Evolutionary conservation across 2,329 filamentous ascomycete species (phyloP), one percentile per base, ranked within the genome.

Genomic region (Fusarium odoratissimum): DNA sequence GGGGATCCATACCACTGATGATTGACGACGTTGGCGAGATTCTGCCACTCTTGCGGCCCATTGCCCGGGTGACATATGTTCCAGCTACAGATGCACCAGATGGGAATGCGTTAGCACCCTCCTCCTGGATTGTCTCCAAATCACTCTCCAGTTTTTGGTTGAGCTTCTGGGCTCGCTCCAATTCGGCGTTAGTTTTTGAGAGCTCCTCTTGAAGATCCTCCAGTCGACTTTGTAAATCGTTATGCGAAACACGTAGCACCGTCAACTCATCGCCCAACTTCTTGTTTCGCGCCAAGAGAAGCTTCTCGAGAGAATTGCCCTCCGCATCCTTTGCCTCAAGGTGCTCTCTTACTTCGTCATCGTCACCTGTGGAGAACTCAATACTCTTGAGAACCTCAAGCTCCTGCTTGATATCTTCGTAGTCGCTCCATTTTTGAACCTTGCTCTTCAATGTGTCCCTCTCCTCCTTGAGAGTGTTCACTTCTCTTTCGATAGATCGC

Each of bases 371-470:
- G 4, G 95, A 93, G 77, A 99, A 97, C 80, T 99, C 96, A 76
- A 99, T 98, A 75, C 95, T 97, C 89, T 97, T 97, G 68, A 99
- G 89, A 69, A 98, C 95, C 78, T 98, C 95, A 6, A 99, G 87
- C 82, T 99, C 97, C 73, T 97, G 93, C 83, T 96, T 98, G 52
- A 99, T 90, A 66, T 98, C 95, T 38, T 98, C 95, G 80, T 99
- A 99, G 80, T 99, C 96, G 74, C 90, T 90, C 91, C 94, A 97
- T 80, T 93, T 97, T 71, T 94, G 91, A 7, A 98, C 89, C 83
- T 96, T 97, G 41, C 87, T 85, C 78, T 92, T 93, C 62, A 98
- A 85, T 31, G 88, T 86, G 67, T 98, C 95, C 72, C 93, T 91
- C 80, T 98, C 96, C 37, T 93, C 90, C 77, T 91, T 92, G 23